Conservation (phyloP, 1,139 yeast species). For the Candida anutae region DNA sequence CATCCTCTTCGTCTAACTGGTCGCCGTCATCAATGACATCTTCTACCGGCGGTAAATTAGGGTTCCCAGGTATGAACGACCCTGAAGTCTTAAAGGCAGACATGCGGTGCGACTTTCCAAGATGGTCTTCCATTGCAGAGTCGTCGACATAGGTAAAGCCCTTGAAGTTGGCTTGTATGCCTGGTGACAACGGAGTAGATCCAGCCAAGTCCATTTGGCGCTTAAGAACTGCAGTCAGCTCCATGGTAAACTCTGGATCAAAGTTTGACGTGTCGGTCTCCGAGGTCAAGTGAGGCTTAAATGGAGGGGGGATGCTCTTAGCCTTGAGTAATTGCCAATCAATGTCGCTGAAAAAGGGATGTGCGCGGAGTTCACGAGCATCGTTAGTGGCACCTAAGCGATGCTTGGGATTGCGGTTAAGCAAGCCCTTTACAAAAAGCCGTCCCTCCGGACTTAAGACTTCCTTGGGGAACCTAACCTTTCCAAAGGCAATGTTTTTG, state of each 20-base stretch:
- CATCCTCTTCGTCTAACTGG: conserved; percentile 49
- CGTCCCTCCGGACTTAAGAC: conserved; percentile 88
- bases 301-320: conserved; percentile 94
- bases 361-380: conserved; percentile 86
- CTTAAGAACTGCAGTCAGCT: conserved; percentile 74
- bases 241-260: conserved; percentile 94
- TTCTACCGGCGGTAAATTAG: conserved; percentile 73
- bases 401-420: conserved; percentile 92
- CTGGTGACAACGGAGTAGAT: conserved; percentile 84
- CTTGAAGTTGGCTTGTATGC: conserved; percentile 90
- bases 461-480: conserved; percentile 93
- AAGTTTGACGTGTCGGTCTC: conserved; percentile 94
- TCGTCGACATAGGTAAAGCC: conserved; percentile 96
- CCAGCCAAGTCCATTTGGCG: conserved; percentile 53
- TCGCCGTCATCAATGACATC: conserved; percentile 74
- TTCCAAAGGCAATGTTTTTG: conserved; percentile 96
- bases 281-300: conserved; percentile 83
- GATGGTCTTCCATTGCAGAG: conserved; percentile 85
- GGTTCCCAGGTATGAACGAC: conserved; percentile 71
- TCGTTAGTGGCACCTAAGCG: conserved; percentile 87
- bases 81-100: conserved; percentile 53
- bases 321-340: conserved; percentile 77
- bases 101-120: conserved; percentile 40
- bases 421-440: conserved; percentile 85
- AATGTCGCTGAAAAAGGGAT: conserved; percentile 81